Percentiles rank a stretch among this genome's conserved stretches.
phyloP scores from a whole-genome alignment of 106 monocot species.

The Ottelia alismoides region DNA sequence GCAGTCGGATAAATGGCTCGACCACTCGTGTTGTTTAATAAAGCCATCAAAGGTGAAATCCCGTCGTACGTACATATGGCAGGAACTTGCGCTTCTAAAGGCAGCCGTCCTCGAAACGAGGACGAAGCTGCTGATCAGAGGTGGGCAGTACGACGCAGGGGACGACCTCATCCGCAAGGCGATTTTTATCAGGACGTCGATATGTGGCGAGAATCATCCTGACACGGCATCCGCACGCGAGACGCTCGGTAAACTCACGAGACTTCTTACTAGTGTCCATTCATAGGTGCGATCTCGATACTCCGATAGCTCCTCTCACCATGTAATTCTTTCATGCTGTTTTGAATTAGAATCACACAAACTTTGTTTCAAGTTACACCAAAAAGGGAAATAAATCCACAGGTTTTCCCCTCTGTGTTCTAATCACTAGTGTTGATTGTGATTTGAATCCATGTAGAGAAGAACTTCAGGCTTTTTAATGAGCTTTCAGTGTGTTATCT shows the following conservation, averaged over 20 bases:
- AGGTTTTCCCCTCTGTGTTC: too few relatives aligned
- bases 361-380: too few relatives aligned
- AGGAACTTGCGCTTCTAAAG: conserved; percentile 58
- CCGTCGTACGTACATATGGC: conserved; percentile 50
- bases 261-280: conserved; percentile 65
- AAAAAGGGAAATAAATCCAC: too few relatives aligned
- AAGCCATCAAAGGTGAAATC: conserved; percentile 23
- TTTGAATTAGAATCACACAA: too few relatives aligned
- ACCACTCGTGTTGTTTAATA: conserved; percentile 33
- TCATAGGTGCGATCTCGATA: too few relatives aligned
- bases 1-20: conserved; percentile 51
- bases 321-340: too few relatives aligned
- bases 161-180: conserved; percentile 79
- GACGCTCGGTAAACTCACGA: conserved; percentile 70
- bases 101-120: conserved; percentile 73
- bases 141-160: conserved; percentile 53
- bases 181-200: conserved; percentile 77
- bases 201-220: conserved; percentile 74
- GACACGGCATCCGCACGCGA: conserved; percentile 74
- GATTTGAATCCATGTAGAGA: too few relatives aligned
- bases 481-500: too few relatives aligned
- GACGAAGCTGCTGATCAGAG: conserved; percentile 71
- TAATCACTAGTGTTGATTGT: too few relatives aligned
- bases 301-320: too few relatives aligned
- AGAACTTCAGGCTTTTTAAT: too few relatives aligned